Evolutionary conservation across 208 protist genomes (phyloP), one percentile per base, ranked within the genome.

Genomic region (Acanthamoeba divionensis): DNA sequence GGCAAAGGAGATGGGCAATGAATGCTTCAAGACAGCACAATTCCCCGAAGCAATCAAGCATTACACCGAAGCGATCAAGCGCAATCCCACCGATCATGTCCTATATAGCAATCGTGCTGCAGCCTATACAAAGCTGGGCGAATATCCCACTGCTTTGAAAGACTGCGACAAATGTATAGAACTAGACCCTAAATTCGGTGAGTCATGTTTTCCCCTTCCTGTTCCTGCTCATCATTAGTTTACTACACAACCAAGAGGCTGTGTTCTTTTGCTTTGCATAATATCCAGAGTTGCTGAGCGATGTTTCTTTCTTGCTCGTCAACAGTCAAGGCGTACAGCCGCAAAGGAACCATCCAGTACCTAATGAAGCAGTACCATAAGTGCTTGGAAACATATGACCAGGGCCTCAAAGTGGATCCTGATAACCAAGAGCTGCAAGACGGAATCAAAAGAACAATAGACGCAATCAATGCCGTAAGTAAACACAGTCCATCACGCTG

Each of bases 321-420:
- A 44, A 33, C 89, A 92, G 96, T 98, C 26, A 98, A 98, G 93
- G 97, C 95, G 45, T 95, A 98, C 92, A 95, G 94, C 36, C 93
- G 97, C 71, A 97, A 97, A 88, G 97, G 94, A 10, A 92, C 97
- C 85, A 95, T 95, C 15, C 97, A 97, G 93, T 96, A 98, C 89
- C 96, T 96, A 94, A 96, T 97, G 10, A 98, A 98, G 93, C 96
- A 99, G 93, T 98, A 98, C 94, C 96, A 98, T 91, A 97, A 98
- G 52, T 97, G 97, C 0, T 85, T 99, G 54, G 96, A 98, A 91
- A 95, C 97, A n/a, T 98, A 98, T 94, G 96, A 99, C 69, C 93
- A 97, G 31, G 98, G 96, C 29, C 94, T 98, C 31, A 97, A 98
- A 92, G 79, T 98, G 62, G 97, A 99, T 85, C 95, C 93, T n/a